Base-by-base conservation (phyloP, 2,329 filamentous ascomycete genomes). In the Trichoderma polysporum region DNA sequence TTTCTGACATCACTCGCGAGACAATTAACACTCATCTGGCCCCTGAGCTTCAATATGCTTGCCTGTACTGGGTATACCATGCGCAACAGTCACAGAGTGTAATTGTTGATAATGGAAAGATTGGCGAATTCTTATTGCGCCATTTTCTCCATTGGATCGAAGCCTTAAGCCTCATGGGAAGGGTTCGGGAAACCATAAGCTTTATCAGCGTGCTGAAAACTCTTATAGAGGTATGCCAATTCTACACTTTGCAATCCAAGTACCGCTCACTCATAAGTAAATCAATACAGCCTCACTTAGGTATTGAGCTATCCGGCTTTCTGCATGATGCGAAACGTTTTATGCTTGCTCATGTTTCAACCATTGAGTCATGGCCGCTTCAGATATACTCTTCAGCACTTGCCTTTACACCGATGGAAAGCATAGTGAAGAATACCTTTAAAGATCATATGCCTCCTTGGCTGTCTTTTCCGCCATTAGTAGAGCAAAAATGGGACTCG, bases 321-420 rank as follows among this genome's bases (percentile, higher is more conserved):
- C 3, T 65, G 1, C 17, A 4, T 1, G 62, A 49, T 33, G 62
- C 62, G 3, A 19, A 29, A 25, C 25, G n/a, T 4, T 58, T 74
- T 22, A 49, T 70, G 15, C 60, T 67, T 4, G 7, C 25, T 22
- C 67, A 53, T 31, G 15, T 17, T 9, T 4, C 57, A 19, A 63
- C 56, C 41, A 69, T 72, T 54, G 49, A 70, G 22, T 1, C 13
- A 1, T 5, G 52, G 1, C 74, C 74, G 1, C 68, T 75, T 2
- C 74, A 76, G 31, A 12, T 73, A 1, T 76, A 77, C 33, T 57
- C 47, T 1, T 74, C 74, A 1, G 70, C 70, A 4, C 57, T 76
- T 10, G 41, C 71, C 1, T 76, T 76, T 39, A 37, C 68, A 2
- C 74, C 74, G 17, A 19, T 49, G 27, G 60, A 37, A 10, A 75